Conservation (phyloP, 176 grass and related monocot species). For the Oryza meridionalis region DNA sequence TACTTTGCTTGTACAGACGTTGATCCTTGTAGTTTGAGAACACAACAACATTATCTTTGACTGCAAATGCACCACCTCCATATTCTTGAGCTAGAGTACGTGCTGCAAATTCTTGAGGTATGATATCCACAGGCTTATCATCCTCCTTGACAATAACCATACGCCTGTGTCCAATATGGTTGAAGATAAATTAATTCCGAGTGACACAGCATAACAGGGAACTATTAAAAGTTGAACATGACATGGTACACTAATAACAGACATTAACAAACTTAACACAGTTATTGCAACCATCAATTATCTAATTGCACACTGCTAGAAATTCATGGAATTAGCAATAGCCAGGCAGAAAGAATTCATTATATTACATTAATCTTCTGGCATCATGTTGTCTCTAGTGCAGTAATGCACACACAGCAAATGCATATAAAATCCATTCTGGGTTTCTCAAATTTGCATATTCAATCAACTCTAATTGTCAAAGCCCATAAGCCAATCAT, state of each 20-base stretch:
- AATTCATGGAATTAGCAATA: neutral
- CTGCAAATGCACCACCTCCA: slow-evolving; percentile 78
- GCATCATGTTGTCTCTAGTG: neutral
- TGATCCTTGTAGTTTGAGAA: slow-evolving; percentile 97
- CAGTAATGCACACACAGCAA: neutral
- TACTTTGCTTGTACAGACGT: slow-evolving; percentile 70
- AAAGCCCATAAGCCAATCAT: neutral
- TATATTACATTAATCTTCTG: neutral
- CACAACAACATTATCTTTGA: slow-evolving; percentile 65
- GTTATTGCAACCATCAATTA: neutral
- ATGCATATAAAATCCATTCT: neutral
- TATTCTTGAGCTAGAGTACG: slow-evolving; percentile 91
- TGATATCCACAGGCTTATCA: slow-evolving; percentile 71
- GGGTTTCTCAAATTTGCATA: slow-evolving; percentile 1
- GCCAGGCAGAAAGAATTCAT: neutral
- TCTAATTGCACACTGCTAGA: neutral
- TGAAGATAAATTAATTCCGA: neutral
- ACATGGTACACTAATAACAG: neutral
- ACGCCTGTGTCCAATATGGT: slow-evolving; percentile 59
- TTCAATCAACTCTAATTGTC: too few relatives aligned
- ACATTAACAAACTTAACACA: neutral
- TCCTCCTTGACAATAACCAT: slow-evolving; percentile 90
- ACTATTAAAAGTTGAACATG: neutral
- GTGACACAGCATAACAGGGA: neutral
- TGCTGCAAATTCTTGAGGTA: slow-evolving; percentile 75